Percentiles rank a stretch among this genome's conserved stretches.
phyloP scores from a whole-genome alignment of 306 rosid species.

The Citrullus colocynthis region DNA sequence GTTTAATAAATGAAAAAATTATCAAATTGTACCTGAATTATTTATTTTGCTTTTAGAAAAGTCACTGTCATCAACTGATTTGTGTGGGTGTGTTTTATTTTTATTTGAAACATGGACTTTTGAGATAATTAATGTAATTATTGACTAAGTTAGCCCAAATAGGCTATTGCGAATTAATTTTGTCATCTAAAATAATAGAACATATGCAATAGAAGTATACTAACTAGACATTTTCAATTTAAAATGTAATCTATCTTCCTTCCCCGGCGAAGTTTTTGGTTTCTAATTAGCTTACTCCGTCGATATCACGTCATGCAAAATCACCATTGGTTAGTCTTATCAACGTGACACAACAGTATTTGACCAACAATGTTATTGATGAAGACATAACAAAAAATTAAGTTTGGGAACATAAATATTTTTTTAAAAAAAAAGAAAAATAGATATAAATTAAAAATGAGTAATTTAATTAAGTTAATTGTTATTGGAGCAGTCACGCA shows the following conservation, averaged over 20 bases:
- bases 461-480: neutral
- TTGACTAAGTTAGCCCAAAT: no score
- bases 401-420: neutral
- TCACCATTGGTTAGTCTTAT: neutral
- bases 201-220: neutral
- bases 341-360: neutral
- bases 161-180: no score
- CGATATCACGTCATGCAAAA: neutral
- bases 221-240: neutral
- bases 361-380: neutral
- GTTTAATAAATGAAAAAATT: no score
- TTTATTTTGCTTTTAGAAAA: no score
- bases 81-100: no score
- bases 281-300: neutral
- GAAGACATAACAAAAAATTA: neutral
- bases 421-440: no score
- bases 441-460: neutral
- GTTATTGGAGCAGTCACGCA: neutral
- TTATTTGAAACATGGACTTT: no score
- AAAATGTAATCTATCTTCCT: neutral
- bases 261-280: neutral
- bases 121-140: no score
- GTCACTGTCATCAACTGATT: no score
- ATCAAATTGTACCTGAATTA: no score
- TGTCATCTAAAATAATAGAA: neutral